Conservation (phyloP, 768 basidiomycete species). For the Heimioporus sp. region DNA sequence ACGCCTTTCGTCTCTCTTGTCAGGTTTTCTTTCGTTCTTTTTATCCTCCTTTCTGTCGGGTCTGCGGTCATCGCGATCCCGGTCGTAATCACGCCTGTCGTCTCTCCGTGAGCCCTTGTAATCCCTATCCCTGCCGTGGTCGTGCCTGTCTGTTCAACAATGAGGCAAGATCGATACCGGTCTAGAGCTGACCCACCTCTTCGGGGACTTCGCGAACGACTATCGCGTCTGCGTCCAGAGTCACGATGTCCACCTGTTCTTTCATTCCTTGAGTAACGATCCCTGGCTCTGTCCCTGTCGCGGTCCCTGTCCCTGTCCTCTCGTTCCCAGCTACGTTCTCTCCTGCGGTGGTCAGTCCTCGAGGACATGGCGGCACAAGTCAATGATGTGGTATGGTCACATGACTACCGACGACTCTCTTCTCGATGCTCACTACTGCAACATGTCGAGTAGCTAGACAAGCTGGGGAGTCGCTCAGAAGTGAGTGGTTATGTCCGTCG, state of each 20-base stretch:
- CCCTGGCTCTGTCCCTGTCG: conserved; percentile 40
- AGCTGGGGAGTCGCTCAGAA: conserved; percentile 3
- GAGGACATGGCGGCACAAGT: conserved; percentile 54
- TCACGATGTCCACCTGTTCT: conserved; percentile 33
- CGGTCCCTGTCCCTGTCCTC: conserved; percentile 30
- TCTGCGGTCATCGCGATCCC: conserved; percentile 31
- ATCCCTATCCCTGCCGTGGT: conserved; percentile 37
- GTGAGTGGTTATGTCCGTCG: conserved; percentile 10
- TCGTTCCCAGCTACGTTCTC: conserved; percentile 65
- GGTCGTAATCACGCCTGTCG: conserved; percentile 30
- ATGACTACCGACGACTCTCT: conserved; percentile 17
- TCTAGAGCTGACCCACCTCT: conserved; percentile 24
- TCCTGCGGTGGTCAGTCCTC: conserved; percentile 50
- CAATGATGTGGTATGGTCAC: conserved; percentile 21
- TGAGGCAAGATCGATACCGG: background rate
- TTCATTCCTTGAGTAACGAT: conserved; percentile 42
- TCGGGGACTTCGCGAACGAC: conserved; percentile 40
- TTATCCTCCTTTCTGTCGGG: conserved; percentile 33
- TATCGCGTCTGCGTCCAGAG: conserved; percentile 33
- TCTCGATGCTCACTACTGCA: conserved; percentile 20
- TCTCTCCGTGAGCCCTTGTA: conserved; percentile 35
- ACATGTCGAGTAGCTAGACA: conserved; percentile 19
- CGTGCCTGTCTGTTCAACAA: conserved; percentile 32
- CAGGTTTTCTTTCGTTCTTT: conserved; percentile 30
- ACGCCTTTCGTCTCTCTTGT: conserved; percentile 37